phyloP scores from a whole-genome alignment of 2,329 filamentous ascomycete genomes.

The Bipolaris oryzae region DNA sequence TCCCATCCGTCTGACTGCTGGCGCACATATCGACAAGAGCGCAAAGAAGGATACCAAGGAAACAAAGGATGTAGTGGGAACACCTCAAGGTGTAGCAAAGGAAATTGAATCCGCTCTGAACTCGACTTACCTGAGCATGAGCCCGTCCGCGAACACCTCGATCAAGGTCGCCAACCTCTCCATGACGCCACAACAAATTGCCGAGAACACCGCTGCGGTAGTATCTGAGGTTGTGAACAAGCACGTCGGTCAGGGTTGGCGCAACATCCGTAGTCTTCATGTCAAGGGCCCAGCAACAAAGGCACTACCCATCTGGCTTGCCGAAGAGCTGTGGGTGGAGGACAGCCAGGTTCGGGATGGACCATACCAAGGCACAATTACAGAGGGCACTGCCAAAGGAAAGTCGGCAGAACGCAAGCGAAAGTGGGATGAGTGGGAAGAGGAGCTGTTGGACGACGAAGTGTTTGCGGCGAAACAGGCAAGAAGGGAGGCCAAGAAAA shows the following conservation, averaged over 20 bases:
- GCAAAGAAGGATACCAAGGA: conserved; percentile 46
- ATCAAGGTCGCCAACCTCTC: conserved; percentile 78
- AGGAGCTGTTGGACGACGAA: conserved; percentile 46
- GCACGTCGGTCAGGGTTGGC: conserved; percentile 85
- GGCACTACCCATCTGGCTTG: conserved; percentile 91
- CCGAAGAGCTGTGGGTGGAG: conserved; percentile 88
- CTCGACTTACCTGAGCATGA: conserved; percentile 80
- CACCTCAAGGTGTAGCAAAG: conserved; percentile 70
- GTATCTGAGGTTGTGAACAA: conserved; percentile 69
- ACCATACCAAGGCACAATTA: conserved; percentile 44
- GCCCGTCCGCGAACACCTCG: conserved; percentile 77
- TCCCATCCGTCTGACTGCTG: conserved; percentile 72
- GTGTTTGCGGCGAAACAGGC: conserved; percentile 43
- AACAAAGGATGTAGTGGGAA: conserved; percentile 55
- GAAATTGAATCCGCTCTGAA: conserved; percentile 81
- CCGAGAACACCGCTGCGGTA: conserved; percentile 79
- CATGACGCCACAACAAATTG: conserved; percentile 76
- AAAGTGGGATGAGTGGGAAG: conserved; percentile 49
- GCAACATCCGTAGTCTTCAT: conserved; percentile 81
- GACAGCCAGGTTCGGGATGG: conserved; percentile 72
- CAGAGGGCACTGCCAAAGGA: conserved; percentile 26
- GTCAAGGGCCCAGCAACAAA: conserved; percentile 90
- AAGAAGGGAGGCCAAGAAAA: conserved; percentile 59
- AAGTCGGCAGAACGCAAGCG: conserved; percentile 44
- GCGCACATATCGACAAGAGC: conserved; percentile 66